Base-by-base conservation (phyloP, 2,329 filamentous ascomycete species). In the Cercospora brassicicola region DNA sequence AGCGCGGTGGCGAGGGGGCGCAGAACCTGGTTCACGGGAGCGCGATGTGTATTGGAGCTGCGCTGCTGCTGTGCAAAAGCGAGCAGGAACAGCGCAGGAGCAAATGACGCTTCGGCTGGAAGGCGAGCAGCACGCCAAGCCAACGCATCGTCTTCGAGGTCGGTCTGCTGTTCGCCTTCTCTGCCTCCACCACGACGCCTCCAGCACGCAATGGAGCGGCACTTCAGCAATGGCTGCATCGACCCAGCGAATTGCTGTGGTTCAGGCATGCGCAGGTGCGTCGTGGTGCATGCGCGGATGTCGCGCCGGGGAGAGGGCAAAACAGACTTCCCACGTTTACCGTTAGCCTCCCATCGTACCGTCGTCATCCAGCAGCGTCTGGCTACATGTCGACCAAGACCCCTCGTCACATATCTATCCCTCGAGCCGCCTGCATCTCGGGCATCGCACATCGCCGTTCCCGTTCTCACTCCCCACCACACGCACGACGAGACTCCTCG, bases 251-350 rank as follows among this genome's bases (percentile, higher is more conserved):
- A 59, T 59, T 7, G 28, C 55, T 23, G 1, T 36, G 31, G 28
- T 15, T 4, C 51, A 56, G 28, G 4, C 20, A 4, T 20, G 51
- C 51, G 28, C 53, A 56, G 15, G 13, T 28, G 53, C 53, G 26
- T 26, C 20, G 23, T 23, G 23, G 13, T n/a, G 53, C 10, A 28
- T 26, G 53, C 23, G 13, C 53, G 53, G 53, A 28, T 28, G 20
- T 18, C 53, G 23, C 53, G 23, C 23, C 53, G 23, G 23, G 3
- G 53, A 56, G 10, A 13, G 20, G 4, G 23, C 13, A 23, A 56
- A n/a, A 57, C 53, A 57, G 53, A 57, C 53, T 57, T 57, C n/a
- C 15, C 53, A 30, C 53, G 53, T 30, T 57, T 15, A 20, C 53
- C 53, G 53, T n/a, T 57, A 7, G 53, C 53, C 23, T 13, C 13